Base-by-base conservation (phyloP, 2,329 filamentous ascomycete species). In the Botrytis galanthina region DNA sequence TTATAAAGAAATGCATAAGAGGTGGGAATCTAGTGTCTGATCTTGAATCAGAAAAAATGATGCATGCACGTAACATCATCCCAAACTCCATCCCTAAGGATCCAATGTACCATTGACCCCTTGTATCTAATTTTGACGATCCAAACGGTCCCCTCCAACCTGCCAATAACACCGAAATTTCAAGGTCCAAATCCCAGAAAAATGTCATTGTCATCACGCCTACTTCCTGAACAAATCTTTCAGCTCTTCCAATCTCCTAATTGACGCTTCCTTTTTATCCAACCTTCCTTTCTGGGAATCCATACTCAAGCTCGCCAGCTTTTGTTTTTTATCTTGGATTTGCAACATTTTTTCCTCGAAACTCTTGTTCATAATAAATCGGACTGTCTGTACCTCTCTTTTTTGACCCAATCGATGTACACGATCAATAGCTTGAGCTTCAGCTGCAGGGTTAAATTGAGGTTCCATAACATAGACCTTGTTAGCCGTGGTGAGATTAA, bases 391-490 rank as follows among this genome's bases (percentile, higher is more conserved):
- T 0, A 99, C 96, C 20, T 91, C 89, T n/a, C 96, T 87, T 78
- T 89, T 96, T 84, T 99, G 96, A 0, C 96, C 95, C 2, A 98
- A 85, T 29, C 95, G 91, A 81, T 97, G 95, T 9, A 99, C 93
- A 44, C 96, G 93, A 81, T 98, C 96, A 12, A 98, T 88, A 2
- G 96, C 96, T 83, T 99, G 96, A 8, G 94, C 93, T 82, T 99
- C 95, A 0, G 95, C 94, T 0, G 94, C 95, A 0, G 96, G 96
- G 80, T 99, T 99, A 84, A 95, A 99, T 80, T 98, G 95, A 8
- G 96, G 96, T 81, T 99, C 96, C 95, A 99, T 98, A 79, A 98
- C 92, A 81, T 96, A 98, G 22, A 97, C 95, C 72, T 89, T 92
- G 80, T 91, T 96, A 46, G 92, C 95, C 0, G 93, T 87, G 0